Evolutionary conservation across 2,329 filamentous ascomycete genomes (phyloP).

Genomic region (Talaromyces sp.): DNA sequence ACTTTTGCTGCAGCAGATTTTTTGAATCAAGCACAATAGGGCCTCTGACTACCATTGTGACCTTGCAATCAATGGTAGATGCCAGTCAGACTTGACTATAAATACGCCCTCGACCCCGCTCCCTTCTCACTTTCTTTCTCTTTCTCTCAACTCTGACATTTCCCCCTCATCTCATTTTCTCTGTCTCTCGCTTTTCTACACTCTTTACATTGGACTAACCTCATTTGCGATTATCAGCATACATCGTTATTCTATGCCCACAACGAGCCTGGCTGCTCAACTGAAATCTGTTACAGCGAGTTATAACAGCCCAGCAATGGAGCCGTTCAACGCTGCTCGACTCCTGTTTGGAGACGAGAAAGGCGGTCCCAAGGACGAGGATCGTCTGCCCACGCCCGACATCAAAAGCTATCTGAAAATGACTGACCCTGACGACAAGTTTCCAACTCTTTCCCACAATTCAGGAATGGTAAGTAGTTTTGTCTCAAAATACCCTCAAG

Average conservation of each 20-base stretch:
- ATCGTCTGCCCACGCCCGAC: slow-evolving; percentile 58
- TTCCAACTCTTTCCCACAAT: slow-evolving; percentile 62
- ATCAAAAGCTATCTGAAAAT: slow-evolving; percentile 68
- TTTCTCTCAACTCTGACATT: not conserved
- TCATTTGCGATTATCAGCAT: slow-evolving; percentile 50
- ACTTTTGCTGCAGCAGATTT: not conserved
- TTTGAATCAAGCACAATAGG: not conserved
- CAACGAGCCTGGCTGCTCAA: slow-evolving; percentile 48
- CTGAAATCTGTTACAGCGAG: slow-evolving; percentile 30
- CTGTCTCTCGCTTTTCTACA: not conserved
- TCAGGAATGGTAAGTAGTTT: slow-evolving; percentile 52
- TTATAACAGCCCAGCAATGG: slow-evolving; percentile 53
- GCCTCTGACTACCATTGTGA: not conserved
- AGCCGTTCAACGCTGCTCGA: slow-evolving; percentile 78
- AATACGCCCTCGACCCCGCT: slow-evolving; percentile 1
- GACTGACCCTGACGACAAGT: slow-evolving; percentile 75
- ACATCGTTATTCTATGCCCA: slow-evolving; percentile 93
- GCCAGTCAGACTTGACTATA: not conserved
- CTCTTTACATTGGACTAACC: not conserved
- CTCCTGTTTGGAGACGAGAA: slow-evolving; percentile 82
- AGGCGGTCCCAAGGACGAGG: slow-evolving; percentile 42
- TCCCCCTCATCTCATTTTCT: not conserved
- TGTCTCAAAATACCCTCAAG: not conserved
- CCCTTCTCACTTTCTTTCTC: slow-evolving; percentile 5
- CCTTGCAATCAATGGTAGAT: not conserved